Conservation (phyloP, 257 asterid species). For the Eucommia ulmoides region DNA sequence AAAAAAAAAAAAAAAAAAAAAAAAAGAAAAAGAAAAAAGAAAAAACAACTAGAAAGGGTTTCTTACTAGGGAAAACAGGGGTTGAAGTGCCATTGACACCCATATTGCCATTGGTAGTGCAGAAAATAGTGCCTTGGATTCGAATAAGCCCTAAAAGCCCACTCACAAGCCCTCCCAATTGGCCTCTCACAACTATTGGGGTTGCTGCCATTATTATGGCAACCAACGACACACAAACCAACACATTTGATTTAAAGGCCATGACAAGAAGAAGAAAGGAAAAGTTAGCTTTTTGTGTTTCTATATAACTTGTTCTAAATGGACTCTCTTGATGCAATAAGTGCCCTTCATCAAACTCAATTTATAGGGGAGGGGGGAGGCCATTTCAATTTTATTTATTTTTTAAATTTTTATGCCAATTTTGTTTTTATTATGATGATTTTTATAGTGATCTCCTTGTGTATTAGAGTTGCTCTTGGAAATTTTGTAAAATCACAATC, state of each 20-base stretch:
- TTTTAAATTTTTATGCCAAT: no score
- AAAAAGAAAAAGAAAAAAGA: neutral
- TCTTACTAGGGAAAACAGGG: conserved; percentile 36
- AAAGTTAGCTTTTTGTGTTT: no score
- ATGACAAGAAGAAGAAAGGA: neutral
- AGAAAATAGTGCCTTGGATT: conserved; percentile 32
- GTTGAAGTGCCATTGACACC: conserved; percentile 17
- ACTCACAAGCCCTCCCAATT: conserved; percentile 18
- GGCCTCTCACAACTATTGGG: conserved; percentile 30
- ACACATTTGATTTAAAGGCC: conserved; percentile 10
- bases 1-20: no score
- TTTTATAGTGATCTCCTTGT: no score
- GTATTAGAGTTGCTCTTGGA: no score
- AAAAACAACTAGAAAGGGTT: neutral
- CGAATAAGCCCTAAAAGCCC: conserved; percentile 10
- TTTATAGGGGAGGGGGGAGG: no score
- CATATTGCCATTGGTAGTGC: conserved; percentile 23
- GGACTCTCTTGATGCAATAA: no score
- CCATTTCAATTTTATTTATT: no score
- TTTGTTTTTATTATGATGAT: no score
- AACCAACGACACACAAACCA: conserved; percentile 14
- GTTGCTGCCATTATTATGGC: conserved; percentile 15
- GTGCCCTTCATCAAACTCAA: no score
- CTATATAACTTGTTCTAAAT: no score
- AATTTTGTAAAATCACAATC: no score